These are phyloP conservation scores for Rosa lucieae DNA, from an alignment of 306 rosid species.

Conservation along the genomic window DNA sequence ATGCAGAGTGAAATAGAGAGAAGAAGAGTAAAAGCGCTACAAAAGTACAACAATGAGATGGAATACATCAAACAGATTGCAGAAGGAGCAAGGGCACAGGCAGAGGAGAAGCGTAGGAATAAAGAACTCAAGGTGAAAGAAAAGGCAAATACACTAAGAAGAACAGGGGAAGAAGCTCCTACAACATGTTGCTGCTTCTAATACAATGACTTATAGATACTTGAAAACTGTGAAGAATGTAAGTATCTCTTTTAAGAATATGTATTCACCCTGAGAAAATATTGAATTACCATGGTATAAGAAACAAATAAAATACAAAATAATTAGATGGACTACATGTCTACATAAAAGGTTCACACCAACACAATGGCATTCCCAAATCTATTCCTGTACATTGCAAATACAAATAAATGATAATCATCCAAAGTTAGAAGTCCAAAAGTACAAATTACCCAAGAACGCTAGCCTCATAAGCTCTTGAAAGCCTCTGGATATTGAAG, in stretches of 20 bases:
- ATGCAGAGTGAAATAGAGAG: constrained; percentile 41
- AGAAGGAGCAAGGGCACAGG: constrained; percentile 54
- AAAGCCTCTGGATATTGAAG: constrained; percentile 23
- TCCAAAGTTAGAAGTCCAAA: neutral
- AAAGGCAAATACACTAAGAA: constrained; percentile 56
- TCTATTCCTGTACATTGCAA: neutral
- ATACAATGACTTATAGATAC: constrained; percentile 10
- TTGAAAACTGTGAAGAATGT: constrained; percentile 10
- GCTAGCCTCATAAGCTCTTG: constrained; percentile 17
- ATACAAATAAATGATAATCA: neutral
- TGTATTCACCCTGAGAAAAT: constrained; percentile 15
- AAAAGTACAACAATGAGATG: constrained; percentile 25
- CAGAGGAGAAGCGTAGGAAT: constrained; percentile 32
- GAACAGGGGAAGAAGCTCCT: constrained; percentile 57
- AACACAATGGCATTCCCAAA: constrained; percentile 3
- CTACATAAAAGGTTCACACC: neutral
- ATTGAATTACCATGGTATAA: neutral
- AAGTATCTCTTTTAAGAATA: constrained; percentile 20
- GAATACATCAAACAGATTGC: constrained; percentile 41
- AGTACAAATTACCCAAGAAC: constrained; percentile 8
- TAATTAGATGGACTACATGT: neutral
- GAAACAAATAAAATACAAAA: neutral
- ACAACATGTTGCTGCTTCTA: constrained; percentile 55
- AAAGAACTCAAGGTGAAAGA: constrained; percentile 48
- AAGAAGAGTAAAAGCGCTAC: constrained; percentile 37